Evolutionary conservation across 495 filamentous ascomycete species (phyloP).

Genomic region (Recurvomyces mirabilis): DNA sequence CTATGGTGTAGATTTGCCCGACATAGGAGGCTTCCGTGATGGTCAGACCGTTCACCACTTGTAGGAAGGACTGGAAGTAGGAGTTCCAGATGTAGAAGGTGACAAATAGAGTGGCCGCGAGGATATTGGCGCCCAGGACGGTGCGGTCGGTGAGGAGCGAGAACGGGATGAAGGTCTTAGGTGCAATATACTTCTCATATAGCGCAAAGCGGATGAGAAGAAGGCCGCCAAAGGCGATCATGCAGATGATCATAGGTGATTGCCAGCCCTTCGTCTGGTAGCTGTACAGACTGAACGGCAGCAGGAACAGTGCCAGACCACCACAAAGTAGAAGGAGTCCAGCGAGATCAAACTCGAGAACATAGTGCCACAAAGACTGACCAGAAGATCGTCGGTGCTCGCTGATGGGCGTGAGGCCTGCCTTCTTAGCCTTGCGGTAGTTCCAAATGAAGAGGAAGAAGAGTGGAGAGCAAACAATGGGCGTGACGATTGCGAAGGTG

Average conservation of each 20-base stretch:
- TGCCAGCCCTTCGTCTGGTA: constrained; percentile 8
- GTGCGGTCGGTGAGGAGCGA: constrained; percentile 15
- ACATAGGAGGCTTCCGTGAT: constrained; percentile 31
- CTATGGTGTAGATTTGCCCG: constrained; percentile 40
- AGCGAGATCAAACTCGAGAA: constrained; percentile 11
- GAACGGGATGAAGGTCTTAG: constrained; percentile 7
- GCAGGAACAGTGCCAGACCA: constrained; percentile 17
- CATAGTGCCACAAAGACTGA: constrained; percentile 15
- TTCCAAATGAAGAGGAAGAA: constrained; percentile 28
- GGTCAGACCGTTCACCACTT: constrained; percentile 12
- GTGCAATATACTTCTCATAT: constrained; percentile 10
- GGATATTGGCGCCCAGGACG: constrained; percentile 13
- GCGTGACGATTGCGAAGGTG: constrained; percentile 38
- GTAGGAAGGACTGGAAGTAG: constrained; percentile 19
- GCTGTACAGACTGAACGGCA: constrained; percentile 15
- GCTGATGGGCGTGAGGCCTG: constrained; percentile 23
- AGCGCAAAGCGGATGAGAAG: constrained; percentile 10
- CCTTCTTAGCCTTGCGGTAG: constrained; percentile 45
- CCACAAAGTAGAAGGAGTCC: constrained; percentile 13
- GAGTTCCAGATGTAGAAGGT: constrained; percentile 15
- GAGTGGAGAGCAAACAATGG: constrained; percentile 29
- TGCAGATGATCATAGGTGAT: constrained; percentile 11
- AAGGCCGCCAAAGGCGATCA: constrained; percentile 16
- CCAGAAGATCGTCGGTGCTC: background rate
- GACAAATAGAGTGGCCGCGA: constrained; percentile 7